A percentile compares a stretch with the other conserved stretches of the same genome.
phyloP scores from a whole-genome alignment of 1,284 basidiomycete genomes.

The Uromyces viciae-fabae region DNA sequence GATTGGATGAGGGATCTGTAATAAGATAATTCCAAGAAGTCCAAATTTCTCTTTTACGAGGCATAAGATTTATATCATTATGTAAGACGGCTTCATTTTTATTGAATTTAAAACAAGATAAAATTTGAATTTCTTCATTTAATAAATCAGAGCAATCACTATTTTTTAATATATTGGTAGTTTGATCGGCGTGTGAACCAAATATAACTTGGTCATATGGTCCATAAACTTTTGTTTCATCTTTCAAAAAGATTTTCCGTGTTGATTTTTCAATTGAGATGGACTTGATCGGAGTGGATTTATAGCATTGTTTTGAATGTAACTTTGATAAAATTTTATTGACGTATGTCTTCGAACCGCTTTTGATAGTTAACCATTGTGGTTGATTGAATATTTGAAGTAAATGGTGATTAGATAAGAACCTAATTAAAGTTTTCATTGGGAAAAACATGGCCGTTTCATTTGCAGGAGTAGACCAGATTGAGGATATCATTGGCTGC shows the following conservation, averaged over 20 bases:
- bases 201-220: constrained; percentile 72
- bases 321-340: constrained; percentile 64
- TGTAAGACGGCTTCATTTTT: constrained; percentile 70
- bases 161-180: constrained; percentile 61
- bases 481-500: constrained; percentile 74
- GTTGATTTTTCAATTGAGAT: constrained; percentile 46
- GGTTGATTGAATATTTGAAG: constrained; percentile 72
- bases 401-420: constrained; percentile 75
- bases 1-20: constrained; percentile 58
- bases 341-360: constrained; percentile 69
- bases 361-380: constrained; percentile 70
- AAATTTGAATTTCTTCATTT: constrained; percentile 60
- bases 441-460: constrained; percentile 70
- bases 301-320: constrained; percentile 62
- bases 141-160: neutral
- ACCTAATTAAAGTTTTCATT: constrained; percentile 68
- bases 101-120: constrained; percentile 67
- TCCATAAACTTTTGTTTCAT: constrained; percentile 58
- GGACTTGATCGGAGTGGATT: constrained; percentile 62
- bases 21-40: constrained; percentile 41
- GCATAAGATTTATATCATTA: constrained; percentile 58
- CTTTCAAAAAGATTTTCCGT: constrained; percentile 54
- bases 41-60: neutral
- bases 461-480: constrained; percentile 75
- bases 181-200: constrained; percentile 70